phyloP scores from a whole-genome alignment of 805 yeast genomes.

The Ogataea pilisensis region DNA sequence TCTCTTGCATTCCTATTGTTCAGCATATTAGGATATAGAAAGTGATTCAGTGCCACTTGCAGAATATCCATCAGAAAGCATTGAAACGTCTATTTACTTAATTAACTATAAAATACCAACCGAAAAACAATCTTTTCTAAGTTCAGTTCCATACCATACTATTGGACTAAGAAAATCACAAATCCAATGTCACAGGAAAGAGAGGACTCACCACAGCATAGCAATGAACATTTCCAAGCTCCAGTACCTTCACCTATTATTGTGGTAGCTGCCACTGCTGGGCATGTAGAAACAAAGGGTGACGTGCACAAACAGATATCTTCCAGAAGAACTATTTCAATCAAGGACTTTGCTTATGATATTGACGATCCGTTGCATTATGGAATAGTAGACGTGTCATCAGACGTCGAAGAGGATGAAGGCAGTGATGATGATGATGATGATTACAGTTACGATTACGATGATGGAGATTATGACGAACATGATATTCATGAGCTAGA shows the following conservation, averaged over 20 bases:
- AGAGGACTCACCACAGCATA: neutral
- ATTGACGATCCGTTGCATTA: slow-evolving; percentile 64
- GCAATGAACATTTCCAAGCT: too few relatives aligned
- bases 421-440: slow-evolving; percentile 6
- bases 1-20: too few relatives aligned
- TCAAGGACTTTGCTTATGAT: slow-evolving; percentile 82
- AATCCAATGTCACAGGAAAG: neutral
- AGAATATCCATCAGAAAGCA: too few relatives aligned
- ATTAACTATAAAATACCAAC: too few relatives aligned
- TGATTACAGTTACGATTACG: slow-evolving; percentile 14
- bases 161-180: neutral
- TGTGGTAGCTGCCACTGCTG: neutral
- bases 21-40: too few relatives aligned
- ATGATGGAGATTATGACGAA: slow-evolving; percentile 11
- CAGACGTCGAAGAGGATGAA: slow-evolving; percentile 1
- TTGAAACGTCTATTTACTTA: too few relatives aligned
- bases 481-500: too few relatives aligned
- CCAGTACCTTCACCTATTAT: too few relatives aligned
- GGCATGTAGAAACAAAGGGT: neutral
- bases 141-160: too few relatives aligned
- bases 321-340: slow-evolving; percentile 35
- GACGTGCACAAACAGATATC: neutral
- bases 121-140: too few relatives aligned
- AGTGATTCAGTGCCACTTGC: too few relatives aligned
- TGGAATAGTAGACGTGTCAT: slow-evolving; percentile 38